Evolutionary conservation across 148 eudicot species (phyloP), one percentile per base, ranked within the genome.

Genomic region (Spergularia marina): DNA sequence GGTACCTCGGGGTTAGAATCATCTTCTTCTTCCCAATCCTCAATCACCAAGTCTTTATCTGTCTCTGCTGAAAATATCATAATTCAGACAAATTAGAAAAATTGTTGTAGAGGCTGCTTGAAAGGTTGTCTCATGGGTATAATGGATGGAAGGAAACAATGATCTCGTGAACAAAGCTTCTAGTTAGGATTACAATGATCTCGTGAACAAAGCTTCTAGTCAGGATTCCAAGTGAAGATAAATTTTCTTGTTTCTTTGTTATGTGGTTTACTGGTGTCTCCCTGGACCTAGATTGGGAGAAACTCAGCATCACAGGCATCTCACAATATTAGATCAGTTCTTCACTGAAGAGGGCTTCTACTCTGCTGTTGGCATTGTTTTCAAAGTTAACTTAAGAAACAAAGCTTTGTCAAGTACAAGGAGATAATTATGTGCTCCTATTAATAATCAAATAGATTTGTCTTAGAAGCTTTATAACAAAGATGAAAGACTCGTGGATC

Each of bases 1-100:
- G 53, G 30, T 84, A 92, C 99, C 99, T 88, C 84, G 76, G 97
- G 89, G 62, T 96, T 97, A 65, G 81, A 67, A 17, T 93, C 92
- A 56, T 91, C 97, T 65, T 92, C 97, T 80, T 95, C 98, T 80
- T 92, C 97, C 97, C 97, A 95, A 68, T 68, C 82, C 68, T 86
- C 94, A 81, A 86, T 80, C 18, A 89, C 84, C 63, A 74, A 82
- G 9, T 81, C 82, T 30, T 83, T 87, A 62, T 83, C 84, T 4
- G 75, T 60, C 53, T 81, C 90, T 77, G 82, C 98, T 89, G 85
- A 58, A 87, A 67, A 9, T 61, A 23, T 12, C 36, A 21, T 20
- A 12, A 30, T 12, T 12, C 39, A 23, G 10, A 61, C 65, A 23
- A 18, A 58, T 4, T 58, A 12, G 30, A 15, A 40, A 61, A 61